A percentile compares a stretch with the other conserved stretches of the same genome.
phyloP scores from a whole-genome alignment of 345 rosid species.

The Turnera subulata region DNA sequence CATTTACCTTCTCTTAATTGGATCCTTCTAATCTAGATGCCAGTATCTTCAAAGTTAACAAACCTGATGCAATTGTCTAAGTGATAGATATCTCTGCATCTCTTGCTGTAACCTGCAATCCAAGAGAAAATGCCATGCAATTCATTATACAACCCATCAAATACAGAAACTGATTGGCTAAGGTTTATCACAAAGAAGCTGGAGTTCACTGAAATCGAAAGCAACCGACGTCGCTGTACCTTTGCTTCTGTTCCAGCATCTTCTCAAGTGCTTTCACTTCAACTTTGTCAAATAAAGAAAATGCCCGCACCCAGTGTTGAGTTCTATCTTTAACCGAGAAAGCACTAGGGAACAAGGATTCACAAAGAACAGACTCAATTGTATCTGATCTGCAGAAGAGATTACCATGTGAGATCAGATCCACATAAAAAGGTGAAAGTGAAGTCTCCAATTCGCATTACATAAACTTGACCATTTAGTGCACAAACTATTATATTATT shows the following conservation, averaged over 20 bases:
- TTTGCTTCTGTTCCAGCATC: constrained; percentile 91
- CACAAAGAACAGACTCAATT: constrained; percentile 67
- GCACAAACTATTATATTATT: too few relatives aligned
- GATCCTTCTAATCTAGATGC: constrained; percentile 7
- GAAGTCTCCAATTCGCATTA: not conserved
- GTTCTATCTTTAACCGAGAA: constrained; percentile 60
- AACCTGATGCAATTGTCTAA: constrained; percentile 88
- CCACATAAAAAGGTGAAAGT: not conserved
- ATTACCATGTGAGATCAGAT: constrained; percentile 12
- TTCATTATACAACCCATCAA: constrained; percentile 33
- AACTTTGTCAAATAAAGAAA: constrained; percentile 73
- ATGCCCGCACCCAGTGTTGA: constrained; percentile 71
- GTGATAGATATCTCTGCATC: constrained; percentile 80
- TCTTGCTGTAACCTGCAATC: constrained; percentile 92
- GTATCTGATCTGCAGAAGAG: constrained; percentile 78
- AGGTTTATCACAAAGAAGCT: constrained; percentile 13
- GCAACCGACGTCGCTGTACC: constrained; percentile 42
- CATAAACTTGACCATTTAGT: not conserved
- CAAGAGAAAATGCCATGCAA: constrained; percentile 36
- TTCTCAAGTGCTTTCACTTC: constrained; percentile 87
- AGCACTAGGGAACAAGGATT: constrained; percentile 61
- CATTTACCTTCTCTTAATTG: constrained; percentile 6
- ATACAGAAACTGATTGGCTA: constrained; percentile 22
- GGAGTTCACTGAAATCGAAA: constrained; percentile 17
- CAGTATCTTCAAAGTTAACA: constrained; percentile 15